Base-by-base conservation (phyloP, 1,284 basidiomycete genomes). In the Amylostereum chailletii region DNA sequence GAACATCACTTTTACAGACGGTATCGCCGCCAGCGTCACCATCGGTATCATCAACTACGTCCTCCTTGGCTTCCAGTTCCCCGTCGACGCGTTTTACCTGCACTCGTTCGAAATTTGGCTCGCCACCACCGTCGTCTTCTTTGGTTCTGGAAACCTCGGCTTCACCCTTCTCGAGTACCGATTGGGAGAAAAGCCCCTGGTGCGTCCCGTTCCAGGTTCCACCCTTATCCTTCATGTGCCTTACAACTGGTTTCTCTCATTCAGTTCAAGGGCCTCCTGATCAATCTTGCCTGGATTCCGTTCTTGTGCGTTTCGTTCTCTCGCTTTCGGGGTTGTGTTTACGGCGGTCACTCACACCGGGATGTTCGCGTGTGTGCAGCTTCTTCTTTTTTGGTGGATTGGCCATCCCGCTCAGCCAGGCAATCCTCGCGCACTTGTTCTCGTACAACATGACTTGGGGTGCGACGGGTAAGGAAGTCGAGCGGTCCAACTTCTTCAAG, bases 371-470 rank as follows among this genome's bases (percentile, higher is more conserved):
- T 19, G 44, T 30, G 43, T 63, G 59, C 59, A 75, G 76, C 65
- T 71, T 71, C 59, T 75, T 79, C 68, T 77, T 79, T 70, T 77
- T 79, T 61, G 68, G 70, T 34, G 76, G 76, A 5, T 66, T 79
- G 50, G 69, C 69, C 19, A 68, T 74, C 55, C 75, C 72, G 30
- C 65, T 80, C 46, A 62, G 65, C 34, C 66, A 70, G 29, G 74
- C 77, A 2, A 69, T 81, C 38, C 63, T 76, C 30, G 69, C 75
- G 11, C 77, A 81, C 55, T 53, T 76, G 52, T 67, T 79, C 58
- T 74, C 75, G 36, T 75, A 75, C 68, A 75, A 80, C 64, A 80
- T 80, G 70, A 70, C 69, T 19, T 77, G 74, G 75, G 65, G 63
- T 32, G 69, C 70, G 46, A 72, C 70, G 30, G 65, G 62, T 56